These are phyloP conservation scores for Achaetomiella virescens DNA, from an alignment of 495 filamentous ascomycete species.

Conservation along the genomic window DNA sequence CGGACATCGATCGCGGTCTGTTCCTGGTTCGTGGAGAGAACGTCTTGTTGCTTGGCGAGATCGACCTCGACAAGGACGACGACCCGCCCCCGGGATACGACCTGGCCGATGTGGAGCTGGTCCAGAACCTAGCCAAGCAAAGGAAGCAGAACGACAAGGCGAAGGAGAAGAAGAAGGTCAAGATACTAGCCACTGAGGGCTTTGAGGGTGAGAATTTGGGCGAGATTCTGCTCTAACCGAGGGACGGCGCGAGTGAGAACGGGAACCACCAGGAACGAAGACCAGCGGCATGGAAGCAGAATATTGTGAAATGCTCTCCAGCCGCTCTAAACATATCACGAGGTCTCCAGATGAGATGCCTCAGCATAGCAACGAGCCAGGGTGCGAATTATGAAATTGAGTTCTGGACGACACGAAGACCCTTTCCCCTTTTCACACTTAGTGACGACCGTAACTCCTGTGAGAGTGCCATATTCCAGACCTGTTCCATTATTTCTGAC, in stretches of 20 bases:
- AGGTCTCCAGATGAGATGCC: background rate
- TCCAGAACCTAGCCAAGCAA: constrained; percentile 65
- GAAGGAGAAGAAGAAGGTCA: constrained; percentile 61
- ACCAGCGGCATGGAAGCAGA: constrained; percentile 45
- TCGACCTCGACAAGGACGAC: constrained; percentile 93
- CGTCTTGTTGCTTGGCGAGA: constrained; percentile 84
- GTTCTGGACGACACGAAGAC: too few species aligned
- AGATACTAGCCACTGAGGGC: constrained; percentile 64
- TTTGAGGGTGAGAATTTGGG: constrained; percentile 84
- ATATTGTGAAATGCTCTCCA: constrained; percentile 70
- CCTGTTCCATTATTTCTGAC: too few species aligned
- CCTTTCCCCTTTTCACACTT: too few species aligned
- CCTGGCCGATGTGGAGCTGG: constrained; percentile 59
- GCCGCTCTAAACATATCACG: background rate
- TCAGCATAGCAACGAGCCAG: constrained; percentile 2
- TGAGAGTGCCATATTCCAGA: too few species aligned
- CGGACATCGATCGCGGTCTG: constrained; percentile 72
- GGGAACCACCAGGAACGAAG: constrained; percentile 1
- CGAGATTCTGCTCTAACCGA: constrained; percentile 60
- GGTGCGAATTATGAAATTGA: background rate
- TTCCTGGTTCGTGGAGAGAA: constrained; percentile 93
- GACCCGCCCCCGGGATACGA: constrained; percentile 66
- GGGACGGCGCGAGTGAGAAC: background rate
- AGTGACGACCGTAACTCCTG: too few species aligned
- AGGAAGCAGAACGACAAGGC: constrained; percentile 60